phyloP scores from a whole-genome alignment of 495 filamentous ascomycete genomes.

The Aspergillus nidulans region DNA sequence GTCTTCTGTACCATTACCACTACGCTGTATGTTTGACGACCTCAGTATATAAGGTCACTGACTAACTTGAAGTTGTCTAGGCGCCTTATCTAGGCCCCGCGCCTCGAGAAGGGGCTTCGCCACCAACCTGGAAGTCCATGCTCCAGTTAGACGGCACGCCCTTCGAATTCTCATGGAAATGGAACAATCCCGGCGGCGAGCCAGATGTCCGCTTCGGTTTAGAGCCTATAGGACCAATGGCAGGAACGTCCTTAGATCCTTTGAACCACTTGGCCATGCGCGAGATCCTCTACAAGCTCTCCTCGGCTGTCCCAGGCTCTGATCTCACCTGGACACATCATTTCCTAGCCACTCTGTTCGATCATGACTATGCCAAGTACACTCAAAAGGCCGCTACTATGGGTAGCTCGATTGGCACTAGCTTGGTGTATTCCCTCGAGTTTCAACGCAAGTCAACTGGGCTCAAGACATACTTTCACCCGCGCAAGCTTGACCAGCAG shows the following conservation, averaged over 20 bases:
- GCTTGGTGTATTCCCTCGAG: background rate
- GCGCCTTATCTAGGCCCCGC: slow-evolving; percentile 5
- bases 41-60: background rate
- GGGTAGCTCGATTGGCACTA: background rate
- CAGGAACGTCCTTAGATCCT: slow-evolving; percentile 6
- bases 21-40: background rate
- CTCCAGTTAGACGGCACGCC: slow-evolving; percentile 4
- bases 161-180: slow-evolving; percentile 7
- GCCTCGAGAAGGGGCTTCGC: background rate
- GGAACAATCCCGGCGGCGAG: background rate
- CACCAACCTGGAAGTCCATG: slow-evolving; percentile 1
- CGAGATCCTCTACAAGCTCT: slow-evolving; percentile 4
- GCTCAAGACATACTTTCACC: slow-evolving; percentile 10
- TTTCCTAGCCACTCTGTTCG: slow-evolving; percentile 5
- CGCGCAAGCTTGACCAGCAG: slow-evolving; percentile 1
- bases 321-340: slow-evolving; percentile 6
- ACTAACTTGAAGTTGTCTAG: background rate
- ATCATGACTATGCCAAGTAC: slow-evolving; percentile 6
- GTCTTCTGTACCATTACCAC: slow-evolving; percentile 7
- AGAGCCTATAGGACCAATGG: slow-evolving; percentile 3
- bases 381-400: background rate
- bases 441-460: background rate
- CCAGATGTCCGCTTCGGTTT: slow-evolving; percentile 3
- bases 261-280: background rate
- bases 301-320: background rate